These are phyloP conservation scores for Penicillium concentricum DNA, from an alignment of 2,329 filamentous ascomycete genomes.

Conservation along the genomic window DNA sequence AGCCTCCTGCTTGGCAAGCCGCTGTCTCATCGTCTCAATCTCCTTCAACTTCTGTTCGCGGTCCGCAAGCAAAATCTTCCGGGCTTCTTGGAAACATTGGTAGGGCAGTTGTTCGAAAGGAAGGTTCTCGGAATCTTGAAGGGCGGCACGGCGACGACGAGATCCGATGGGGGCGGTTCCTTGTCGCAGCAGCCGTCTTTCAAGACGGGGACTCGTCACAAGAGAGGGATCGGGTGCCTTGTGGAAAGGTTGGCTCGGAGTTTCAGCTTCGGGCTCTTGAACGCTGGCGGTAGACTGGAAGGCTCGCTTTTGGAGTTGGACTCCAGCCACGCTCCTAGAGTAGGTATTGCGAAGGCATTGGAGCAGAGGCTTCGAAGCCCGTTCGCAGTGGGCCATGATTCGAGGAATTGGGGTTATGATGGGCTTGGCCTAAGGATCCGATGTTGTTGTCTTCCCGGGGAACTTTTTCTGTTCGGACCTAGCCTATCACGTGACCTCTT, in stretches of 20 bases:
- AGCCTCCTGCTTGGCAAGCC: constrained; percentile 66
- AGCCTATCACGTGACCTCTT: background rate
- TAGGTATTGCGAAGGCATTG: constrained; percentile 43
- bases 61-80: constrained; percentile 76
- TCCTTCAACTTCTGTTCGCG: constrained; percentile 74
- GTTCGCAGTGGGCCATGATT: constrained; percentile 44
- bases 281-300: constrained; percentile 49
- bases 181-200: constrained; percentile 66
- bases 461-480: constrained; percentile 38
- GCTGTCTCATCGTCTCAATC: constrained; percentile 66
- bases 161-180: constrained; percentile 77
- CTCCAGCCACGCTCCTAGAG: constrained; percentile 30
- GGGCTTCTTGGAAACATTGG: constrained; percentile 96
- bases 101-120: constrained; percentile 94
- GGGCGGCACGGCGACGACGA: constrained; percentile 73
- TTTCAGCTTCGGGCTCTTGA: constrained; percentile 47
- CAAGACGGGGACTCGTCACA: constrained; percentile 63
- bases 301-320: constrained; percentile 44
- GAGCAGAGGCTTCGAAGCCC: constrained; percentile 44
- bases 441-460: constrained; percentile 30
- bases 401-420: constrained; percentile 6
- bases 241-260: constrained; percentile 41
- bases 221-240: constrained; percentile 61
- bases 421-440: constrained; percentile 19
- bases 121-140: constrained; percentile 64